phyloP scores from a whole-genome alignment of 495 filamentous ascomycete genomes.

The Articulospora tetracladia region DNA sequence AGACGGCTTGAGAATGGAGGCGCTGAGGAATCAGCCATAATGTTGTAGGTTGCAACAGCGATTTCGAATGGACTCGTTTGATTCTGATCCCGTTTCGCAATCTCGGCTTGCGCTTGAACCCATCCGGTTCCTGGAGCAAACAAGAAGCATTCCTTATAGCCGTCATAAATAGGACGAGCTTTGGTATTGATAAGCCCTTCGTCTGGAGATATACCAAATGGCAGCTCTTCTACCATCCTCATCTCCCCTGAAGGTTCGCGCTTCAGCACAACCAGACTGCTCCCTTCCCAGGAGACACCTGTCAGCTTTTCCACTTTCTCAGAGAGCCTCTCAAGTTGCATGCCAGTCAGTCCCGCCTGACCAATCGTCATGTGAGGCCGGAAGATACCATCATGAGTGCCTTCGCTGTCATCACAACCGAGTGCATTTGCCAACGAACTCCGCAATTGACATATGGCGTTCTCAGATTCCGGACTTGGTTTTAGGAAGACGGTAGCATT shows the following conservation, averaged over 20 bases:
- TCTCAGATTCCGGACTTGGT: constrained; percentile 19
- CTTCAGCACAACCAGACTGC: constrained; percentile 40
- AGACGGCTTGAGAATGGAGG: constrained; percentile 44
- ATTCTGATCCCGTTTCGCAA: neutral
- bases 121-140: neutral
- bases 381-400: constrained; percentile 22
- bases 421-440: constrained; percentile 20
- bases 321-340: constrained; percentile 36
- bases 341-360: constrained; percentile 36
- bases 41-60: constrained; percentile 49
- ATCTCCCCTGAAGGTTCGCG: constrained; percentile 42
- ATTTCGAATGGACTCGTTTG: constrained; percentile 23
- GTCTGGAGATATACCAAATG: constrained; percentile 1
- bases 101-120: neutral
- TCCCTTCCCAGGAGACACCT: constrained; percentile 36
- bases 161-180: neutral
- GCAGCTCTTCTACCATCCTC: constrained; percentile 32
- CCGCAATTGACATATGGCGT: constrained; percentile 20
- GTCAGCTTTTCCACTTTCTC: constrained; percentile 40
- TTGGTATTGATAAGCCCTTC: neutral
- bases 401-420: constrained; percentile 10
- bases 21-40: constrained; percentile 43
- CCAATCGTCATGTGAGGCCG: constrained; percentile 50
- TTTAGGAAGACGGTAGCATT: constrained; percentile 42
- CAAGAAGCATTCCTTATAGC: neutral